Evolutionary conservation across 2,329 filamentous ascomycete genomes (phyloP).

Genomic region (Sclerotinia borealis): DNA sequence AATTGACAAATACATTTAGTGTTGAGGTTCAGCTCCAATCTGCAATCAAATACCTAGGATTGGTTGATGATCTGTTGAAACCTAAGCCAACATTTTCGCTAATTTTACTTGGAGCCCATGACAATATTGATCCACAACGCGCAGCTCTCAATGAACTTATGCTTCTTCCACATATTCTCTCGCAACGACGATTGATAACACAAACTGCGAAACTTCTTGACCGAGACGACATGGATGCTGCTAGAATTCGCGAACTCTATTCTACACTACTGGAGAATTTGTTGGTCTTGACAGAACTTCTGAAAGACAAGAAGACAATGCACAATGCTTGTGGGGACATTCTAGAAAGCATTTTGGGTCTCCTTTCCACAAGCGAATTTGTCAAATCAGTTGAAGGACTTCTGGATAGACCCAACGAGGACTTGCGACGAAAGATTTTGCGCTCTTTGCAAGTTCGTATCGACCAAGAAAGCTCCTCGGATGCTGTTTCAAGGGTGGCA

Average conservation of each 20-base stretch:
- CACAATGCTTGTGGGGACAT: conserved; percentile 60
- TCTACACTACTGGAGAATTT: conserved; percentile 61
- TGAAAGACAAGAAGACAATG: conserved; percentile 50
- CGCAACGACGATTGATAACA: conserved; percentile 49
- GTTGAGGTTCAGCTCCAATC: conserved; percentile 73
- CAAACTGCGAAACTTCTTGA: conserved; percentile 53
- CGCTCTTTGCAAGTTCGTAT: conserved; percentile 76
- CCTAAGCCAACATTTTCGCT: conserved; percentile 69
- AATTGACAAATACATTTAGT: conserved; percentile 66
- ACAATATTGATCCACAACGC: conserved; percentile 43
- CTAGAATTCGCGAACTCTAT: conserved; percentile 63
- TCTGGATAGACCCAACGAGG: conserved; percentile 67
- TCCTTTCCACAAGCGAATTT: conserved; percentile 82
- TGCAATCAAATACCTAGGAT: conserved; percentile 67
- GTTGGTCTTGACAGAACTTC: conserved; percentile 57
- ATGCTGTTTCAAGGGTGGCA: conserved; percentile 60
- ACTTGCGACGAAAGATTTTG: conserved; percentile 72
- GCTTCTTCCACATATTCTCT: conserved; percentile 52
- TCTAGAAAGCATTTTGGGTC: conserved; percentile 72
- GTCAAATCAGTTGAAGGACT: conserved; percentile 81
- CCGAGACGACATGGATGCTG: conserved; percentile 58
- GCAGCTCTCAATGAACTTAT: conserved; percentile 50
- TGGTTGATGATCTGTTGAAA: conserved; percentile 70
- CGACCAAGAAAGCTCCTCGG: conserved; percentile 62
- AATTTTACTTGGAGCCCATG: conserved; percentile 59